Percentiles rank a stretch among this genome's conserved stretches.
These are phyloP conservation scores for Mycotypha africana DNA, from an alignment of 371 early-diverging fungal genomes.

Conservation along the genomic window DNA sequence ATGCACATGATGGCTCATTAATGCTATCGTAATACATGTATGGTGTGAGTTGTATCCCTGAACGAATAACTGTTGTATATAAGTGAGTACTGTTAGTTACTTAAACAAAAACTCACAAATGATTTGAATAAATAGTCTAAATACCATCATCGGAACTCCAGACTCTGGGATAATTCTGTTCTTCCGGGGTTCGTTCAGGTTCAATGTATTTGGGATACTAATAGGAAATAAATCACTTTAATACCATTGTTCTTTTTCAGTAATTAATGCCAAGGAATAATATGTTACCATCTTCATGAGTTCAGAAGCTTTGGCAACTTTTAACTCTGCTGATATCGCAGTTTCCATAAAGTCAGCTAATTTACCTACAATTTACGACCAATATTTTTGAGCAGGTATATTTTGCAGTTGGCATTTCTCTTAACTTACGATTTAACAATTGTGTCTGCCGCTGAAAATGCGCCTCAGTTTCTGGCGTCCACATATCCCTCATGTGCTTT, in stretches of 20 bases:
- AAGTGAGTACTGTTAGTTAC: neutral
- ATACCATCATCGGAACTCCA: conserved; percentile 42
- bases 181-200: conserved; percentile 7
- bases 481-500: conserved; percentile 21
- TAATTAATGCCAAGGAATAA: neutral
- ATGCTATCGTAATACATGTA: conserved; percentile 29
- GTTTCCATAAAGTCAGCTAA: conserved; percentile 33
- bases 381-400: no score
- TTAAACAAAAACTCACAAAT: neutral
- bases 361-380: no score
- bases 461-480: no score
- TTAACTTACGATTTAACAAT: conserved; percentile 19
- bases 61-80: conserved; percentile 22
- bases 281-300: conserved; percentile 36
- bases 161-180: conserved; percentile 22
- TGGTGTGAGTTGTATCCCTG: conserved; percentile 34
- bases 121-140: neutral
- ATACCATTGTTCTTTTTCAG: no score
- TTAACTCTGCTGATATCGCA: conserved; percentile 36
- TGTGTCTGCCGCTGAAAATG: conserved; percentile 18
- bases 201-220: conserved; percentile 36
- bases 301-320: conserved; percentile 36
- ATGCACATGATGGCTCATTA: conserved; percentile 26
- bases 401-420: neutral
- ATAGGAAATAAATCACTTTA: neutral